phyloP scores from a whole-genome alignment of 2,329 filamentous ascomycete species.

The Pyrenophora graminea region DNA sequence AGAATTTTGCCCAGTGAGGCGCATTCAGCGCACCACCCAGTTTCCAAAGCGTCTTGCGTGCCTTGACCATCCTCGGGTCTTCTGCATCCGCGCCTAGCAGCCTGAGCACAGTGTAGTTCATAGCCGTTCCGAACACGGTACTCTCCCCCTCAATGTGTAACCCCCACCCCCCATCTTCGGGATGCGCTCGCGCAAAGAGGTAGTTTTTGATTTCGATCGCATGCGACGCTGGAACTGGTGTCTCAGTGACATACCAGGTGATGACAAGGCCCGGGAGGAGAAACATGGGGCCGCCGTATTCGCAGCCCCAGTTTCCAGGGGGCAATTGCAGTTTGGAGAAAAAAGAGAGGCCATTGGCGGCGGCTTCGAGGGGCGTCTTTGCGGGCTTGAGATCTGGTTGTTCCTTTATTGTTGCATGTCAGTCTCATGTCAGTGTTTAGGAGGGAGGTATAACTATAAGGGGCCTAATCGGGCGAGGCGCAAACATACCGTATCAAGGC shows the following conservation, averaged over 20 bases:
- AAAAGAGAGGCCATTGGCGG: conserved; percentile 82
- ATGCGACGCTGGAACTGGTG: conserved; percentile 77
- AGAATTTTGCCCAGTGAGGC: conserved; percentile 98
- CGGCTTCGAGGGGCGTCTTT: conserved; percentile 74
- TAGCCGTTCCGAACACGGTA: conserved; percentile 82
- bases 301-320: conserved; percentile 92
- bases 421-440: background rate
- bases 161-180: conserved; percentile 94
- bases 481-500: conserved; percentile 70
- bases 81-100: conserved; percentile 83
- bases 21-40: conserved; percentile 81
- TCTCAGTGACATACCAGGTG: conserved; percentile 86
- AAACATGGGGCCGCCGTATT: conserved; percentile 98
- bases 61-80: conserved; percentile 82
- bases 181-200: conserved; percentile 80
- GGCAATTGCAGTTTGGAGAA: conserved; percentile 87
- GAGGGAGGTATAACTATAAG: background rate
- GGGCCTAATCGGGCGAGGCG: background rate
- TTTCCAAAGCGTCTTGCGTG: conserved; percentile 78
- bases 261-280: conserved; percentile 84
- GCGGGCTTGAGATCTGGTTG: conserved; percentile 73
- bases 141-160: conserved; percentile 93
- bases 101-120: conserved; percentile 85
- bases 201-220: conserved; percentile 92
- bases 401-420: conserved; percentile 56